Evolutionary conservation across 2,329 filamentous ascomycete genomes (phyloP), one percentile per base, ranked within the genome.

Genomic region (Beauveria medogensis): DNA sequence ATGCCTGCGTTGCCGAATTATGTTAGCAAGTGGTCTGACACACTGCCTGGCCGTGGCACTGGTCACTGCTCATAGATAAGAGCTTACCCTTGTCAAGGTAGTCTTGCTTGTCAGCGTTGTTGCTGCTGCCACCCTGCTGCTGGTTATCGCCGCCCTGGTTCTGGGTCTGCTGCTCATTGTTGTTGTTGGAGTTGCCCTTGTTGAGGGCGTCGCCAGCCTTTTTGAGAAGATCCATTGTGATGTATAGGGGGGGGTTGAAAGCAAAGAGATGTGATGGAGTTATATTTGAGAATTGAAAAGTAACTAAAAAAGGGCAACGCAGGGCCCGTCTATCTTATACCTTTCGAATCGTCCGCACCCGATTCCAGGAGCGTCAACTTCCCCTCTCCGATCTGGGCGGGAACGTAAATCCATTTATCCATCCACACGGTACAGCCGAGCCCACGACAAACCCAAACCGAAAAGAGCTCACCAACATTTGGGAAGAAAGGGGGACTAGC

Each of bases 211-310:
- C 55, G 51, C 63, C 60, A 41, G 72, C 71, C 55, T 73, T 72
- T 66, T 75, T 75, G 70, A 76, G 28, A 66, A 74, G 73, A 72
- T 76, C 73, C 74, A 76, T 76, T 61, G 48, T 69, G 68, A 64
- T 51, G 14, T 37, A 28, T 12, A 12, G 34, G 12, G 28, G 26
- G 59, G 34, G 14, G 5, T 30, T 63, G 58, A 61, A 43, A 26
- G 34, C 7, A 43, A 50, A 55, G 24, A 16, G 18, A 40, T 57
- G 14, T 43, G 24, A 41, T 34, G 30, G 4, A 34, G 10, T 34
- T 12, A 2, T 28, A 55, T 55, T n/a, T 22, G 43, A 9, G 22
- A 55, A n/a, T 20, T 46, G 44, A 26, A 57, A 55, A 52, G 22
- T 40, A 46, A 41, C 10, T 20, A 46, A 30, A 53, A 55, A n/a